These are phyloP conservation scores for Plenodomus tracheiphilus DNA, from an alignment of 2,329 filamentous ascomycete species.

Conservation along the genomic window DNA sequence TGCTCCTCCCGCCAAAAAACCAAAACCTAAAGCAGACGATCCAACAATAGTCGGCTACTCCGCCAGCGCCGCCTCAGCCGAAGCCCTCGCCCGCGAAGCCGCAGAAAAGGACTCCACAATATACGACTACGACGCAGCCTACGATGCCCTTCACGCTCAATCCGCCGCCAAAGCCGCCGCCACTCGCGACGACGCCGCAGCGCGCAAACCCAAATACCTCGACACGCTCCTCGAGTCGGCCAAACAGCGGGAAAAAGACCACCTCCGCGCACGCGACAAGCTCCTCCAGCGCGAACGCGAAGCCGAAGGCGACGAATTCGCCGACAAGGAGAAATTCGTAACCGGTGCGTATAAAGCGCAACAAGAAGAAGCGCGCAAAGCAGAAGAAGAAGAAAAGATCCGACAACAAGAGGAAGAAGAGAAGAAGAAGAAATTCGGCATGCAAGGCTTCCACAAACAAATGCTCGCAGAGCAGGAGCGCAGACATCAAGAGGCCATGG, in stretches of 20 bases:
- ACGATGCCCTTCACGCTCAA: slow-evolving; percentile 70
- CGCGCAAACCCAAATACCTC: slow-evolving; percentile 78
- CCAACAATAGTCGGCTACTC: slow-evolving; percentile 62
- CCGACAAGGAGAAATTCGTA: slow-evolving; percentile 83
- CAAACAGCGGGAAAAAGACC: slow-evolving; percentile 75
- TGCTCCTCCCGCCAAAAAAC: slow-evolving; percentile 45
- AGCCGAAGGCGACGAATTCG: slow-evolving; percentile 78
- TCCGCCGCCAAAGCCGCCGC: slow-evolving; percentile 60
- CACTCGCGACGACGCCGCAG: slow-evolving; percentile 56
- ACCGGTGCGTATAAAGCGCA: slow-evolving; percentile 81
- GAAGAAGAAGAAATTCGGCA: slow-evolving; percentile 68
- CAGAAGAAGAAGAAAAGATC: slow-evolving; percentile 72
- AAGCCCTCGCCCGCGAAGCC: slow-evolving; percentile 66
- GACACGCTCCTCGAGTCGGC: slow-evolving; percentile 71
- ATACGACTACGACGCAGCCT: slow-evolving; percentile 84
- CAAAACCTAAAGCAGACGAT: slow-evolving; percentile 34
- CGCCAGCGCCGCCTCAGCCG: slow-evolving; percentile 65
- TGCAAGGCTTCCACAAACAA: slow-evolving; percentile 78
- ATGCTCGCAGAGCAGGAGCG: slow-evolving; percentile 72
- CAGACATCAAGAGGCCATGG: slow-evolving; percentile 69
- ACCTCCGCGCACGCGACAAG: slow-evolving; percentile 78
- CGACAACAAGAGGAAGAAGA: slow-evolving; percentile 67
- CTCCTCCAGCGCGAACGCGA: slow-evolving; percentile 76
- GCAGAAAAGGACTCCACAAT: slow-evolving; percentile 71
- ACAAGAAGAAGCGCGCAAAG: slow-evolving; percentile 70